Evolutionary conservation across 2,329 filamentous ascomycete species (phyloP).

Genomic region (Diplodia scrobiculata): DNA sequence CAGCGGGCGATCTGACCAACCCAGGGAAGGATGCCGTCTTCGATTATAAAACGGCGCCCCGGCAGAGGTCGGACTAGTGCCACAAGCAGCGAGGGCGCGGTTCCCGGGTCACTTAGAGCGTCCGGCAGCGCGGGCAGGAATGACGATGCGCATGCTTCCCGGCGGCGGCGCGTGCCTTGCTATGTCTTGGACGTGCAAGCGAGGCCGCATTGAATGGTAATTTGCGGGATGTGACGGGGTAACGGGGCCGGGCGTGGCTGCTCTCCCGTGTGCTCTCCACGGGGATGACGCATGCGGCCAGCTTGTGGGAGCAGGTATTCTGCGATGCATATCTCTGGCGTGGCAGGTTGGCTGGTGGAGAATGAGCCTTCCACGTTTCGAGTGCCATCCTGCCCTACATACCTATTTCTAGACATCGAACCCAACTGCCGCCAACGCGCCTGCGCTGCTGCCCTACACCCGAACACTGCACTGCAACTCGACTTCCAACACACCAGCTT

Average conservation of each 20-base stretch:
- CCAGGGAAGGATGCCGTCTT: constrained; percentile 16
- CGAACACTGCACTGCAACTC: background rate
- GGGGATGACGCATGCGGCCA: constrained; percentile 24
- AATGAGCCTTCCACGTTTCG: constrained; percentile 13
- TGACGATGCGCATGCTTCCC: constrained; percentile 21
- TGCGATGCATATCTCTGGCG: constrained; percentile 14
- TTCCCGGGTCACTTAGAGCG: constrained; percentile 17
- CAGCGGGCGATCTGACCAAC: constrained; percentile 23
- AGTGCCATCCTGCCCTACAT: constrained; percentile 6
- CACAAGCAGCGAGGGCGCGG: constrained; percentile 21
- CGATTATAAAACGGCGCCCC: constrained; percentile 10
- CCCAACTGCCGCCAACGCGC: constrained; percentile 8
- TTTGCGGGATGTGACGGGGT: constrained; percentile 16
- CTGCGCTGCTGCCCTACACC: constrained; percentile 19
- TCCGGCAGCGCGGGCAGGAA: constrained; percentile 14
- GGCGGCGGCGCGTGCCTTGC: constrained; percentile 17
- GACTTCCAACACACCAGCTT: constrained; percentile 14
- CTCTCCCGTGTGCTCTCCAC: constrained; percentile 11
- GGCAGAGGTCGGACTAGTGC: constrained; percentile 15
- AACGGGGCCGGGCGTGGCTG: constrained; percentile 22
- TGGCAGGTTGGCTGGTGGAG: constrained; percentile 18
- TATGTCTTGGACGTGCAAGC: constrained; percentile 13
- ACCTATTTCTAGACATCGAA: constrained; percentile 20
- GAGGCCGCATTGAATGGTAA: constrained; percentile 12
- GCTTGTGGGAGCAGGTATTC: constrained; percentile 9